A percentile compares a stretch with the other conserved stretches of the same genome.
Evolutionary conservation across 2,329 filamentous ascomycete species (phyloP).

Genomic region (Cryphonectria naterciae): DNA sequence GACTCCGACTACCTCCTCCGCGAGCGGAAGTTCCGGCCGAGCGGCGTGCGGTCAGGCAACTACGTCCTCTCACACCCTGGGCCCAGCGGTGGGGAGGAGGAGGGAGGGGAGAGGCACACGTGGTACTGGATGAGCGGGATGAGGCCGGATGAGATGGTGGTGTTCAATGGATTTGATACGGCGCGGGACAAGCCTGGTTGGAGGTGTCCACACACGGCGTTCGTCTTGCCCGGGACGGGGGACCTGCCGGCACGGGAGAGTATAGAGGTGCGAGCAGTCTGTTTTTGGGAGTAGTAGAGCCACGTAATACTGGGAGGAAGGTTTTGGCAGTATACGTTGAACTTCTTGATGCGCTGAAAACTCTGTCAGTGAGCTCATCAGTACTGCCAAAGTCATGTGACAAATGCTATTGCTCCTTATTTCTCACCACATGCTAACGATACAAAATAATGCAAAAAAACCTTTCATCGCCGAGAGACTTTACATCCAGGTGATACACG

Average conservation of each 20-base stretch:
- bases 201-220: conserved; percentile 36
- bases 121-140: conserved; percentile 60
- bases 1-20: conserved; percentile 45
- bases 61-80: conserved; percentile 7
- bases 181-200: conserved; percentile 34
- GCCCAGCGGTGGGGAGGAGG: not conserved
- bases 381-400: conserved; percentile 8
- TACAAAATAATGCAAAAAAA: conserved; percentile 21
- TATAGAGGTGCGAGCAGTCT: conserved; percentile 19
- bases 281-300: conserved; percentile 10
- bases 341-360: not conserved
- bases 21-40: conserved; percentile 39
- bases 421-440: conserved; percentile 27
- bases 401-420: conserved; percentile 24
- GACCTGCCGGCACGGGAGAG: conserved; percentile 16
- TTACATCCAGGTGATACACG: conserved; percentile 12
- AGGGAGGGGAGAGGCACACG: conserved; percentile 4
- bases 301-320: not conserved
- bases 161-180: conserved; percentile 66
- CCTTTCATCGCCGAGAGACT: conserved; percentile 20
- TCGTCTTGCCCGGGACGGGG: conserved; percentile 13
- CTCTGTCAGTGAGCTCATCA: not conserved
- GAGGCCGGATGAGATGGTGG: conserved; percentile 55
- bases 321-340: not conserved
- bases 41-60: conserved; percentile 30